These are phyloP conservation scores for Themeda triandra DNA, from an alignment of 176 grass and related monocot species.

Conservation along the genomic window DNA sequence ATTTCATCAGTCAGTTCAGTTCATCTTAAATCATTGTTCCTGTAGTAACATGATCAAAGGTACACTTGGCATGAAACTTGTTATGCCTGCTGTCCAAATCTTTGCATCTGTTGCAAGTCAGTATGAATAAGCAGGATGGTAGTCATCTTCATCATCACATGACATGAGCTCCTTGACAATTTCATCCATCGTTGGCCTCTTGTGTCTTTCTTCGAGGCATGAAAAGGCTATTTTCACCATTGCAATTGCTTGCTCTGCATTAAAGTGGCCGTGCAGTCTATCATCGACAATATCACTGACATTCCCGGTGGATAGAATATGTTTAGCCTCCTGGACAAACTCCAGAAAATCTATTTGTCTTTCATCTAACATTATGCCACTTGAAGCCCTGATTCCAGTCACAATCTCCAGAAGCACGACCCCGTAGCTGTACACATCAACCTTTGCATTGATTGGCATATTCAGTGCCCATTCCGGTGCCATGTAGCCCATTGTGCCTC, in stretches of 20 bases:
- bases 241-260: conserved; percentile 40
- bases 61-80: neutral
- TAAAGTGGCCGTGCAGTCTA: conserved; percentile 42
- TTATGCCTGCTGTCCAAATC: neutral
- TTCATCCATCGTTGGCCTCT: conserved; percentile 63
- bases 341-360: conserved; percentile 24
- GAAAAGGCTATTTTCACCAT: conserved; percentile 49
- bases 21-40: neutral
- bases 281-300: conserved; percentile 49
- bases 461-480: conserved; percentile 77
- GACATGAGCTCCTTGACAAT: conserved; percentile 50
- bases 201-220: conserved; percentile 61
- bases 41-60: neutral
- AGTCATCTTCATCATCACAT: conserved; percentile 39
- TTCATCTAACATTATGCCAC: conserved; percentile 15
- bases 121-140: conserved; percentile 52
- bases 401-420: conserved; percentile 68
- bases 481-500: conserved; percentile 85
- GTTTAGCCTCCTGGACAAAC: conserved; percentile 41
- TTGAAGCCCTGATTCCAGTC: conserved; percentile 55
- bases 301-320: conserved; percentile 23
- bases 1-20: neutral
- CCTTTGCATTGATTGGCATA: conserved; percentile 61
- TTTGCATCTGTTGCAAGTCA: conserved; percentile 15
- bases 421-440: conserved; percentile 75